Evolutionary conservation across 805 yeast species (phyloP).

Genomic region (Wickerhamiella qilinensis): DNA sequence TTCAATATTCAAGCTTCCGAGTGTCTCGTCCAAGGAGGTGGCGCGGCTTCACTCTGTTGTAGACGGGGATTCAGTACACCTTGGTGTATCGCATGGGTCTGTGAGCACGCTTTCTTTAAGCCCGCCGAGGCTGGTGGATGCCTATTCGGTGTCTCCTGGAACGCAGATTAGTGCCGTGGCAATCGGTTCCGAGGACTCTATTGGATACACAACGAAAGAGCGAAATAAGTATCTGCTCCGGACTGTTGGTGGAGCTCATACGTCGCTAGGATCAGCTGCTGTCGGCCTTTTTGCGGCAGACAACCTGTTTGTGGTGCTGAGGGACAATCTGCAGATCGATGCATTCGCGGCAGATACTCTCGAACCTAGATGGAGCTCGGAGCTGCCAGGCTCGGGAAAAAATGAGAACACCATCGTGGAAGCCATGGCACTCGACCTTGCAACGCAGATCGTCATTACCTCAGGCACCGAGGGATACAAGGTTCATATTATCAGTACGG

Average conservation of each 20-base stretch:
- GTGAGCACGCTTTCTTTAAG: constrained; percentile 15
- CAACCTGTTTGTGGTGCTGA: constrained; percentile 3
- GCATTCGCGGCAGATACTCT: constrained; percentile 2
- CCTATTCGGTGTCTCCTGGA: constrained; percentile 21
- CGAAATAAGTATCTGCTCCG: constrained; percentile 16
- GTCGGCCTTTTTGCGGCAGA: constrained; percentile 3
- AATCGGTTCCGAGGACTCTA: constrained; percentile 1
- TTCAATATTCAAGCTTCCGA: constrained; percentile 14
- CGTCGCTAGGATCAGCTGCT: constrained; percentile 5
- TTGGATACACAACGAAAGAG: constrained; percentile 16
- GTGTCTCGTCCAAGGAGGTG: constrained; percentile 4
- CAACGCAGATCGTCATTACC: not conserved
- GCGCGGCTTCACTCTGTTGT: not conserved
- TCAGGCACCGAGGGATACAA: not conserved
- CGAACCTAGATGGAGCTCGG: constrained; percentile 1
- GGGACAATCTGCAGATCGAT: not conserved
- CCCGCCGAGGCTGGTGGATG: constrained; percentile 22
- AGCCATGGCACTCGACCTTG: not conserved
- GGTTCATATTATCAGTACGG: not conserved
- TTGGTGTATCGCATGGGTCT: constrained; percentile 21
- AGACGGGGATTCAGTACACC: constrained; percentile 6
- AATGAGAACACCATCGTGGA: not conserved
- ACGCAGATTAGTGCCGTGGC: constrained; percentile 15
- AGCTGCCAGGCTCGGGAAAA: not conserved
- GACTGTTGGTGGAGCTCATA: constrained; percentile 1